Base-by-base conservation (phyloP, 352 stramenopile species). In the Phytopythium delawarense region DNA sequence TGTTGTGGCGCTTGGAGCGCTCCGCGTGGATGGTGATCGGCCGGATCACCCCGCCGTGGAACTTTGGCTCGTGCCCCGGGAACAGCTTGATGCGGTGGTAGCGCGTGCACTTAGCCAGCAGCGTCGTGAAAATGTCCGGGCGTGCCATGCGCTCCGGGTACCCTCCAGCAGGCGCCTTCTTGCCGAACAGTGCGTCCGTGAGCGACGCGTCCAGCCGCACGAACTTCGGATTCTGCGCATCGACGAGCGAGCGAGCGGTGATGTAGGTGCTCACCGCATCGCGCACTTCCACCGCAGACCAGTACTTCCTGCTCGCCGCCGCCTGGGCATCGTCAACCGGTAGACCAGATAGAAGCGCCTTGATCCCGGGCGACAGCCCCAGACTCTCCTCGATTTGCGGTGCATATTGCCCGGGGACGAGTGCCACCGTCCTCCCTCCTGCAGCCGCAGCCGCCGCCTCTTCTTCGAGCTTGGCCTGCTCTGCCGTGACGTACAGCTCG, bases 1-100 rank as follows among this genome's bases (percentile, higher is more conserved):
- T 91, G n/a, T 71, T 77, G 51, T 88, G 80, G n/a, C 79, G 72
- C 66, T 95, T 95, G 11, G 79, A 72, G 20, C 81, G 72, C 46
- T 89, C 78, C 2, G 78, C 80, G 32, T 83, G 72, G 66, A 95
- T 88, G 45, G 78, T 57, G 51, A 95, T 80, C 50, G 82, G 81
- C 7, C 74, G 72, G 8, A 91, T 59, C 21, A 72, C 75, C 0
- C 86, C 85, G 12, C 69, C 81, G 49, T 79, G 66, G 32, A 90
- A 80, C 57, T 81, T 87, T 0, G 79, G 72, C 15, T 88, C 79
- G 49, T 93, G 84, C 9, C 73, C 84, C 1, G 82, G 81, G 59
- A 82, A 92, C 15, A 95, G 63, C 23, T 77, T 83, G 28, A 95
- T 72, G 45, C 78, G 76, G 55, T 93, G 81, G 57, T 87, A 91